Evolutionary conservation across 176 grass and related monocot genomes (phyloP), one percentile per base, ranked within the genome.

Genomic region (Thinopyrum elongatum): DNA sequence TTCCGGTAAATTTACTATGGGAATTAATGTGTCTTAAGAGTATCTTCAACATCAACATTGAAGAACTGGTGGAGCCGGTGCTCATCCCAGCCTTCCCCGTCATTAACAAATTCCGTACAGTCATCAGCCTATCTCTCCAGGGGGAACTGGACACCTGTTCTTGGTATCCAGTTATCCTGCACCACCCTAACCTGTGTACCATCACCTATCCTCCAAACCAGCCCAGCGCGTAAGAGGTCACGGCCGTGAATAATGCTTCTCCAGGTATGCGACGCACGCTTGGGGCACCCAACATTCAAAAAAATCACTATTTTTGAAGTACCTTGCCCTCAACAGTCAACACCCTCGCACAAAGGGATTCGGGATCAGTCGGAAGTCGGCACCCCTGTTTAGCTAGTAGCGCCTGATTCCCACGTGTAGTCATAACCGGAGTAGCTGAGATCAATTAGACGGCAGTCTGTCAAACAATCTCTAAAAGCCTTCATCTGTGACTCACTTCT

Each of bases 81-180:
- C 3, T 58, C 55, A n/a, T 58, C 1, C 55, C 55, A 58, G 0
- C 55, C 55, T 3, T 1, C 4, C 0, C 55, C 21, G 8, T 1
- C 2, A 58, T 2, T 2, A 0, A 58, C 21, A 0, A 0, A 8
- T 2, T n/a, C 21, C 0, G 21, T 6, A 8, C 55, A 58, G 1
- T 1, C 55, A 0, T 8, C 19, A 0, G 6, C 21, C 0, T 2
- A 8, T 0, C 21, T 7, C 0, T 17, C 55, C 7, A 58, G 7
- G 0, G 55, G 55, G 5, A 9, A 58, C 0, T 58, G 55, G 10
- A 21, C 55, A 0, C 21, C 19, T 0, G 3, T 10, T 7, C 55
- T 8, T 3, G 21, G 55, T 3, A 58, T 58, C 55, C 55, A 58
- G 1, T 8, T 58, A 2, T 58, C 55, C 1, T 17, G 4, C 14